A percentile compares a stretch with the other conserved stretches of the same genome.
Conservation (phyloP, 2,329 filamentous ascomycete genomes). For the Phyllosticta citriasiana region DNA sequence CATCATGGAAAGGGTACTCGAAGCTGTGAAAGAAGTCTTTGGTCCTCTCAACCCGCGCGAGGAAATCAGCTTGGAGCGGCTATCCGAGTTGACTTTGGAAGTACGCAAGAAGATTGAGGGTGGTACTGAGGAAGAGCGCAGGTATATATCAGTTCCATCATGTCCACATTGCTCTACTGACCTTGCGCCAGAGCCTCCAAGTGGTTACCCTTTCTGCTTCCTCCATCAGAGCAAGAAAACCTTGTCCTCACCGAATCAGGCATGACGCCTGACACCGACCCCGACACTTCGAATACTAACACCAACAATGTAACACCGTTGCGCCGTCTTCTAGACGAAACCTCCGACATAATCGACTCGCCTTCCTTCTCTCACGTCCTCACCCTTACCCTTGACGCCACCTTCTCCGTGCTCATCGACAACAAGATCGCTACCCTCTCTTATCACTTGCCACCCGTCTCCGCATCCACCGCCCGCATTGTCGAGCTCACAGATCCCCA, state of each 20-base stretch:
- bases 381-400: constrained; percentile 74
- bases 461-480: constrained; percentile 33
- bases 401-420: constrained; percentile 76
- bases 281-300: constrained; percentile 19
- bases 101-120: constrained; percentile 82
- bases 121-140: constrained; percentile 52
- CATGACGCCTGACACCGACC: constrained; percentile 41
- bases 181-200: constrained; percentile 26
- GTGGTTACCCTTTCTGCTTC: constrained; percentile 81
- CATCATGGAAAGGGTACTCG: constrained; percentile 69
- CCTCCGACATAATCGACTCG: constrained; percentile 88
- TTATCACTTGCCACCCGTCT: constrained; percentile 54
- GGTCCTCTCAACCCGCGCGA: constrained; percentile 82
- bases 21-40: constrained; percentile 83
- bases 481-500: constrained; percentile 42
- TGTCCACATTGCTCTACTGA: not conserved
- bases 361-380: constrained; percentile 82
- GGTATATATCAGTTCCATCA: constrained; percentile 26
- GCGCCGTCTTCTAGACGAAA: constrained; percentile 84
- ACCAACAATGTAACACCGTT: constrained; percentile 42
- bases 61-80: constrained; percentile 68
- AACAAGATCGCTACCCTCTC: constrained; percentile 68
- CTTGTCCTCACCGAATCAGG: constrained; percentile 80
- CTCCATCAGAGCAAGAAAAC: constrained; percentile 66
- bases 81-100: constrained; percentile 71